These are phyloP conservation scores for Babesia caballi DNA, from an alignment of 169 alveolate species.

Conservation along the genomic window DNA sequence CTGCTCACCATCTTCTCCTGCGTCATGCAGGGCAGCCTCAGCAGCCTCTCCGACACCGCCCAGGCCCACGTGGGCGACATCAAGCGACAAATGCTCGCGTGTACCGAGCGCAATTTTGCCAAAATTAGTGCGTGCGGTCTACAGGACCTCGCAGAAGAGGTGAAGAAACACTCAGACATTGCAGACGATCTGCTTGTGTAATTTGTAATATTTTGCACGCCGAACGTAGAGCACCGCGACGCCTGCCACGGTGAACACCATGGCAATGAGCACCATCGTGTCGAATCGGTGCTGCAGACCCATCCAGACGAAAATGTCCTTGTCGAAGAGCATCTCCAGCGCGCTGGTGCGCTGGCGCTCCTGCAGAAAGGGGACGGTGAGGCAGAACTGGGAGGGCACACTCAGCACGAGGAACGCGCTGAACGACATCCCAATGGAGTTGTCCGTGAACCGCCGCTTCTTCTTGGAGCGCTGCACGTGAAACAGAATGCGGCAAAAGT, in stretches of 20 bases:
- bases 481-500: constrained; percentile 46
- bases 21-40: constrained; percentile 30
- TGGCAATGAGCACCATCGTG: constrained; percentile 13
- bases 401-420: constrained; percentile 40
- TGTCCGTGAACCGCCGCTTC: constrained; percentile 36
- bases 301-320: constrained; percentile 37
- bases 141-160: constrained; percentile 36
- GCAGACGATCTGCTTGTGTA: constrained; percentile 9
- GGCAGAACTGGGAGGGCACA: constrained; percentile 60
- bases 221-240: constrained; percentile 27
- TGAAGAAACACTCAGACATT: not conserved
- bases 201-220: constrained; percentile 16
- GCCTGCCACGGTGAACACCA: constrained; percentile 24
- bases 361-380: constrained; percentile 53
- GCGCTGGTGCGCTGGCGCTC: not conserved
- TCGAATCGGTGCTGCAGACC: constrained; percentile 55
- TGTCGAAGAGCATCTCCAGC: constrained; percentile 27
- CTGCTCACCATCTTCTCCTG: constrained; percentile 41
- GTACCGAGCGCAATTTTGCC: constrained; percentile 19
- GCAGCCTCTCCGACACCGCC: not conserved
- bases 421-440: constrained; percentile 46
- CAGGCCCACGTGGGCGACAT: not conserved
- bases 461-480: constrained; percentile 45
- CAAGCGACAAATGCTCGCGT: not conserved
- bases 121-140: constrained; percentile 10